Percentiles rank a stretch among this genome's conserved stretches.
These are phyloP conservation scores for Dissophora ornata DNA, from an alignment of 192 early-diverging fungal genomes.

Conservation along the genomic window DNA sequence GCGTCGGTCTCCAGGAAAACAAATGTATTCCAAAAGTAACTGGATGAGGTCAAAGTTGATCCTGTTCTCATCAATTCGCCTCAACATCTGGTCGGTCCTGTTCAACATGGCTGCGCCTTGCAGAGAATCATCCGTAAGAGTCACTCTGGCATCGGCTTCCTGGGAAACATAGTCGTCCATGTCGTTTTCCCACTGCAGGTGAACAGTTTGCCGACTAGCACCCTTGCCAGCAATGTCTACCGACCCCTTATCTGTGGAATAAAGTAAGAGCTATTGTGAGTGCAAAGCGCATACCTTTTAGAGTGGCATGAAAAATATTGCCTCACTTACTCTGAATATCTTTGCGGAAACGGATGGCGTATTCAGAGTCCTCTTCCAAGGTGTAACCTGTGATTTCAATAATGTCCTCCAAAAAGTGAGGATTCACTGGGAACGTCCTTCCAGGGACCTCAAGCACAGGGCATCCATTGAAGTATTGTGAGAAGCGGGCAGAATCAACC, in stretches of 20 bases:
- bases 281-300: too few species aligned
- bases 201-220: constrained; percentile 34
- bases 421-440: constrained; percentile 76
- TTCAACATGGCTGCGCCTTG: constrained; percentile 48
- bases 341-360: constrained; percentile 53
- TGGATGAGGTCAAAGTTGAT: constrained; percentile 76
- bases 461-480: constrained; percentile 66
- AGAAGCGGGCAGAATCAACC: constrained; percentile 72
- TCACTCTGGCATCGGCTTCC: constrained; percentile 52
- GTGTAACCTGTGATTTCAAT: constrained; percentile 69
- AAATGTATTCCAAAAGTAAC: constrained; percentile 70
- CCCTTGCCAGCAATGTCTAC: constrained; percentile 50
- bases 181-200: constrained; percentile 51
- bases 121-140: constrained; percentile 36
- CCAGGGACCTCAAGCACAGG: constrained; percentile 79
- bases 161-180: constrained; percentile 40
- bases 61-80: constrained; percentile 65
- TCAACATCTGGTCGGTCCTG: constrained; percentile 56
- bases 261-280: background rate
- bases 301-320: background rate
- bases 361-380: constrained; percentile 59
- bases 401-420: constrained; percentile 78
- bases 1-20: constrained; percentile 31
- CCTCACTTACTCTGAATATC: constrained; percentile 44
- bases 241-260: constrained; percentile 37